Evolutionary conservation across 305 asterid species (phyloP), one percentile per base, ranked within the genome.

Genomic region (Coffea humblotiana): DNA sequence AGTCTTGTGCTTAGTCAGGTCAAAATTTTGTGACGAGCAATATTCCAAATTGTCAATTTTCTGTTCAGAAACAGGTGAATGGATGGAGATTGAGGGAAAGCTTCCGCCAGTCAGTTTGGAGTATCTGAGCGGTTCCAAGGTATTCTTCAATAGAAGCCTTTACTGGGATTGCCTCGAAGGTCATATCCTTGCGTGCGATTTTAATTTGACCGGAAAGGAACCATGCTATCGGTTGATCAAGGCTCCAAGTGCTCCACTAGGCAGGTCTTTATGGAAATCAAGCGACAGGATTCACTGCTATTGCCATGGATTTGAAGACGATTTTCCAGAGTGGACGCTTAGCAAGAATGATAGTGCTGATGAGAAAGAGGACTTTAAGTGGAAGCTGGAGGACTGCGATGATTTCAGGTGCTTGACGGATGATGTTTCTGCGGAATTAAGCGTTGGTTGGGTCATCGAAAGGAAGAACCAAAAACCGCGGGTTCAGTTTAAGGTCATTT

Each of bases 261-360:
- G 76, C 2, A 71, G 61, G 76, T 23, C 71, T 78, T 70, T 27
- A 18, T 69, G 81, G 69, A 78, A 78, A 78, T 78, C 75, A 8
- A n/a, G 16, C 9, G 40, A 67, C 27, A 77, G n/a, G 65, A 66
- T 67, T 52, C 74, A 49, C 14, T 52, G 67, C 54, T 51, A 19
- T 12, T 67, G 75, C 80, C 75, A 67, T 54, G 67, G 67, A 77
- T 37, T 65, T 65, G 14, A 18, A 32, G 54, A 49, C 32, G 1
- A 32, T 32, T 32, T 32, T 32, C 32, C 32, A 32, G 32, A 32
- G 32, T 32, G 32, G 32, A 32, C 32, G 32, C 32, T 32, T 32
- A 32, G 32, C 32, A 32, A 32, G 32, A 32, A 32, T 32, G 32
- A 32, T 1, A 32, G 32, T 32, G 32, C 32, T 32, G 32, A 2